A percentile compares a stretch with the other conserved stretches of the same genome.
Evolutionary conservation across 805 yeast genomes (phyloP).

Genomic region (Kodamaea jinghongensis): DNA sequence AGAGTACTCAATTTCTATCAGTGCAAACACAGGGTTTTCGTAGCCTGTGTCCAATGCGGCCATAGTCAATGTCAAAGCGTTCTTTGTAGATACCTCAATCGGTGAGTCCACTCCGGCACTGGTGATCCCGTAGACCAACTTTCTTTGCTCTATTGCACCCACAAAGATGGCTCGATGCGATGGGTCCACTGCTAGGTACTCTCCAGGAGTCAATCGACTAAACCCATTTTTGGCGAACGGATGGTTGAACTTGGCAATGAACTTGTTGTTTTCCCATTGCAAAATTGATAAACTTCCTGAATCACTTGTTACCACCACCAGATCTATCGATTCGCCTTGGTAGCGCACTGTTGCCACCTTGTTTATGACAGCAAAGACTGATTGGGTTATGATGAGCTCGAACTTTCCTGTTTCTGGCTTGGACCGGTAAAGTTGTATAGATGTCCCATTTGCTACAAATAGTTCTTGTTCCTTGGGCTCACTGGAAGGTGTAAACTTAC

Average conservation of each 20-base stretch:
- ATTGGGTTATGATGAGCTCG: constrained; percentile 37
- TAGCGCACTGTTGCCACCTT: constrained; percentile 49
- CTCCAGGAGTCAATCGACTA: constrained; percentile 73
- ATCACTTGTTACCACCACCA: constrained; percentile 70
- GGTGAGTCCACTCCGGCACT: constrained; percentile 58
- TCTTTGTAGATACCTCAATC: constrained; percentile 58
- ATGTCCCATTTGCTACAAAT: constrained; percentile 53
- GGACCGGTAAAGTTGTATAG: constrained; percentile 51
- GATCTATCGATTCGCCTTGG: constrained; percentile 54
- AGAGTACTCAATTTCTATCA: constrained; percentile 63
- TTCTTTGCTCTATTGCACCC: constrained; percentile 70
- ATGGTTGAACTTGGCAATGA: constrained; percentile 53
- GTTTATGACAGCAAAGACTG: constrained; percentile 59
- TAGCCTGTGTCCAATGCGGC: constrained; percentile 63
- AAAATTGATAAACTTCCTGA: constrained; percentile 64
- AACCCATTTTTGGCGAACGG: constrained; percentile 75
- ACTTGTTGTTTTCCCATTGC: constrained; percentile 14
- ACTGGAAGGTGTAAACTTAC: constrained; percentile 56
- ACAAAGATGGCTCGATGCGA: constrained; percentile 66
- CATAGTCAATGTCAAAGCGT: constrained; percentile 49
- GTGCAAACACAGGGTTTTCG: constrained; percentile 83
- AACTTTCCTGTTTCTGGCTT: constrained; percentile 59
- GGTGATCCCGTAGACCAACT: constrained; percentile 62
- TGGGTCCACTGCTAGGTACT: constrained; percentile 67
- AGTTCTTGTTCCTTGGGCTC: constrained; percentile 69